Conservation (phyloP, 148 eudicot species). For the Suaeda aralocaspica region DNA sequence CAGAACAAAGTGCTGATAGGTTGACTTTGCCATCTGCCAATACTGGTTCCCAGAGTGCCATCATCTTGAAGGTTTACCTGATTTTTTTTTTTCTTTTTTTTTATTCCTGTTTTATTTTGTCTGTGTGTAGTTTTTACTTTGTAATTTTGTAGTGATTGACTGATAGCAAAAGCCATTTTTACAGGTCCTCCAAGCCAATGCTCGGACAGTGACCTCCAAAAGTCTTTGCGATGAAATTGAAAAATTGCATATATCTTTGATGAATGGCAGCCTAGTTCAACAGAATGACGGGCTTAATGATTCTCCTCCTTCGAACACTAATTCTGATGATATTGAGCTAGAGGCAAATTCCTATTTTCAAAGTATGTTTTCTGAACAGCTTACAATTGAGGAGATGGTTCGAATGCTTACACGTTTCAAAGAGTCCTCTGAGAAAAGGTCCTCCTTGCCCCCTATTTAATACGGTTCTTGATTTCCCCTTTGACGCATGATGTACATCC, state of each 20-base stretch:
- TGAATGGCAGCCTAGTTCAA: conserved; percentile 40
- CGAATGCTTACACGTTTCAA: conserved; percentile 85
- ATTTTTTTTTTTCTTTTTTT: not conserved
- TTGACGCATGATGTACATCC: too few relatives aligned
- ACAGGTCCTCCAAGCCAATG: conserved; percentile 79
- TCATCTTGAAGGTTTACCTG: conserved; percentile 67
- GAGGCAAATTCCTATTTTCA: conserved; percentile 90
- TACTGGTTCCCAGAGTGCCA: conserved; percentile 43
- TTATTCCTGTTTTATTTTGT: not conserved
- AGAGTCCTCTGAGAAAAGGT: conserved; percentile 83
- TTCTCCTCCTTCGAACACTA: conserved; percentile 43
- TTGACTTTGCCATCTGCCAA: conserved; percentile 43
- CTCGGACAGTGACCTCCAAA: conserved; percentile 39
- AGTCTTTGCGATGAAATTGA: conserved; percentile 65
- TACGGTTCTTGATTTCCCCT: not conserved
- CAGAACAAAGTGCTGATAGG: conserved; percentile 45
- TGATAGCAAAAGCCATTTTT: conserved; percentile 12
- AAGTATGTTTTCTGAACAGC: conserved; percentile 76
- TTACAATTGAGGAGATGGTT: conserved; percentile 71
- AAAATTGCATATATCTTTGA: conserved; percentile 41
- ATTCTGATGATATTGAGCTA: conserved; percentile 67
- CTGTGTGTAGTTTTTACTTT: not conserved
- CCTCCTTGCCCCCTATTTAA: not conserved
- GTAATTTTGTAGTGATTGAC: too few relatives aligned
- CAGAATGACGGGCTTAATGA: conserved; percentile 53